These are phyloP conservation scores for Amanita subjunquillea DNA, from an alignment of 768 basidiomycete species.

Conservation along the genomic window DNA sequence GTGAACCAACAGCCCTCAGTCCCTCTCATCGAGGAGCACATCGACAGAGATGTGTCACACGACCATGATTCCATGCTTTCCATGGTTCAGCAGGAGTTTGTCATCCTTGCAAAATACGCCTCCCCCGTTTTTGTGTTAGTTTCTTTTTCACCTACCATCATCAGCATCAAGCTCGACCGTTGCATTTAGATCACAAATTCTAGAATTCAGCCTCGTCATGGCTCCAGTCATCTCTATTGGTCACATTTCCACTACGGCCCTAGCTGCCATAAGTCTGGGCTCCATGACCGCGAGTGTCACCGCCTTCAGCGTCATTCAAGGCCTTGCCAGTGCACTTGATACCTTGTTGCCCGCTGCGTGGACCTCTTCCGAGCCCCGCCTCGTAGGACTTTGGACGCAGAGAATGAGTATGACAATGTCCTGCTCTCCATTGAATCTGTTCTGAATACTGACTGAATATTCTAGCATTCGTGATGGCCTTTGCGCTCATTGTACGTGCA, in stretches of 20 bases:
- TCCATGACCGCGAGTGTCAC: constrained; percentile 70
- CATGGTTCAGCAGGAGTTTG: constrained; percentile 48
- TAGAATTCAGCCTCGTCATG: constrained; percentile 82
- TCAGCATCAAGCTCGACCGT: not conserved
- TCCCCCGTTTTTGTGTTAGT: constrained; percentile 65
- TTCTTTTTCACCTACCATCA: not conserved
- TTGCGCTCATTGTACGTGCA: constrained; percentile 46
- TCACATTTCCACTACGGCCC: constrained; percentile 80
- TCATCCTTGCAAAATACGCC: constrained; percentile 51
- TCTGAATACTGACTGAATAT: not conserved
- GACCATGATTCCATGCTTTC: constrained; percentile 19
- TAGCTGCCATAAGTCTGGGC: constrained; percentile 73
- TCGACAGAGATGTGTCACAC: constrained; percentile 22
- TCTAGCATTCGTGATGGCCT: constrained; percentile 52
- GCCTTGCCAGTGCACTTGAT: constrained; percentile 79
- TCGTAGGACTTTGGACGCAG: constrained; percentile 88
- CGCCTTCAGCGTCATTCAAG: constrained; percentile 73
- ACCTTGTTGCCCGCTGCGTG: constrained; percentile 91
- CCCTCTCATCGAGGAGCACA: constrained; percentile 44
- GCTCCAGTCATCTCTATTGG: constrained; percentile 83
- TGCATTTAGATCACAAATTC: constrained; percentile 50
- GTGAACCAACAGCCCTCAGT: constrained; percentile 27
- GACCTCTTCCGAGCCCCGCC: constrained; percentile 76
- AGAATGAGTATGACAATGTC: constrained; percentile 55
- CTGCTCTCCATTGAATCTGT: not conserved